Percentiles rank a stretch among this genome's conserved stretches.
These are phyloP conservation scores for Chalaropsis thielavioides DNA, from an alignment of 2,329 filamentous ascomycete genomes.

Conservation along the genomic window DNA sequence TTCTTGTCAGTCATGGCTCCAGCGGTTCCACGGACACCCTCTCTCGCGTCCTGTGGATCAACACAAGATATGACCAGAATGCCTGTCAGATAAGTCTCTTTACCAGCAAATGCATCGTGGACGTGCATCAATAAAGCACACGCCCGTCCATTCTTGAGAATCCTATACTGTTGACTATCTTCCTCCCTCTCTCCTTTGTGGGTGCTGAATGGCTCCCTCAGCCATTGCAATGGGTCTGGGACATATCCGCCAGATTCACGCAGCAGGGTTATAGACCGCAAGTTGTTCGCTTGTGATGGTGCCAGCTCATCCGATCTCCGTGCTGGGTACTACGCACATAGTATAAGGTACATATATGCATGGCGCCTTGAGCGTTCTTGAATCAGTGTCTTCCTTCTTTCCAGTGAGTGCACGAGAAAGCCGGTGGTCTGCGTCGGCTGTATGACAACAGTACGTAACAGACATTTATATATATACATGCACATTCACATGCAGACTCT, in stretches of 20 bases:
- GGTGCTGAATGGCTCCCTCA: background rate
- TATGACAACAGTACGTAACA: background rate
- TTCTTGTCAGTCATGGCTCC: background rate
- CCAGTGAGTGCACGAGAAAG: background rate
- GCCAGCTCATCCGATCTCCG: background rate
- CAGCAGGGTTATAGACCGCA: background rate
- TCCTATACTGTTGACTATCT: too few relatives aligned
- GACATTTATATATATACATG: too few relatives aligned
- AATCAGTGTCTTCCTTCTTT: background rate
- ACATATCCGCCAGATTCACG: background rate
- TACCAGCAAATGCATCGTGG: background rate
- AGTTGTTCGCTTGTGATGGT: background rate
- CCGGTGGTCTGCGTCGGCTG: background rate
- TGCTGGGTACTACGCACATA: background rate
- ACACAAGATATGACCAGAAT: background rate
- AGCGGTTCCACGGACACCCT: background rate
- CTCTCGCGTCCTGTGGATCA: background rate
- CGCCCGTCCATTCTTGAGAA: background rate
- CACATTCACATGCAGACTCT: too few relatives aligned
- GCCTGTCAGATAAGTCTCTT: background rate
- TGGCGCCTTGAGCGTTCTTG: background rate
- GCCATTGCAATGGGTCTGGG: background rate
- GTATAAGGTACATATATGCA: background rate
- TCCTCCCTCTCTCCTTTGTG: background rate
- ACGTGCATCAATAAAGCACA: background rate